Evolutionary conservation across 2,329 filamentous ascomycete species (phyloP), one percentile per base, ranked within the genome.

Genomic region (Penicillium sp.): DNA sequence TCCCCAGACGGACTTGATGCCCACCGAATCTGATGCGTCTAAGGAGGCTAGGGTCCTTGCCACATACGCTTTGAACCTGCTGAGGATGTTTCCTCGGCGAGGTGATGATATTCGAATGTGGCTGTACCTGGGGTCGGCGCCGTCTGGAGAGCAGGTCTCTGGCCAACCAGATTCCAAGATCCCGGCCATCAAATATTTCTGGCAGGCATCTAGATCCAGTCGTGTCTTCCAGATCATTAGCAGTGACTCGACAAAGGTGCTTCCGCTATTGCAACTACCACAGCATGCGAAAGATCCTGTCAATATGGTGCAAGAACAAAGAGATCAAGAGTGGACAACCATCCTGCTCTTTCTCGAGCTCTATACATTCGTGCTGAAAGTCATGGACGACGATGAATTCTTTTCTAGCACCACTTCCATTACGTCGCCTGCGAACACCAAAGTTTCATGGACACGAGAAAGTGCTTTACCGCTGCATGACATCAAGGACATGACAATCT

Each of bases 381-480:
- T 97, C 21, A 94, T 91, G 62, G 93, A 98, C 53, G 93, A 98
- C 49, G 91, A 97, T 51, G 93, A 98, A 55, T 98, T 98, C 60
- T 85, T 94, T 47, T 78, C 80, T 41, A 75, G 76, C 39, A 68
- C 78, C 46, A 69, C 64, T 26, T 69, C 72, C 17, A 51, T 69
- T 14, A 52, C 63, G n/a, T 60, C 69, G 62, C 18, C 69, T 63
- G 16, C 71, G 56, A 39, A 77, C 73, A 36, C 74, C 71, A 37
- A 74, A 76, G 48, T 75, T 73, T 64, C 73, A 69, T 46, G 84
- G 64, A 71, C 68, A 7, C 71, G 72, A 38, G 76, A 78, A 47
- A 82, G 87, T 61, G 83, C 86, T 30, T 73, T 97, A 4, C 78
- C 80, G 1, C 67, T 91, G 7, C 62, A 69, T 8, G 85, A 95